A percentile compares a stretch with the other conserved stretches of the same genome.
These are phyloP conservation scores for Termitomyces sp. DNA, from an alignment of 768 basidiomycete species.

Conservation along the genomic window DNA sequence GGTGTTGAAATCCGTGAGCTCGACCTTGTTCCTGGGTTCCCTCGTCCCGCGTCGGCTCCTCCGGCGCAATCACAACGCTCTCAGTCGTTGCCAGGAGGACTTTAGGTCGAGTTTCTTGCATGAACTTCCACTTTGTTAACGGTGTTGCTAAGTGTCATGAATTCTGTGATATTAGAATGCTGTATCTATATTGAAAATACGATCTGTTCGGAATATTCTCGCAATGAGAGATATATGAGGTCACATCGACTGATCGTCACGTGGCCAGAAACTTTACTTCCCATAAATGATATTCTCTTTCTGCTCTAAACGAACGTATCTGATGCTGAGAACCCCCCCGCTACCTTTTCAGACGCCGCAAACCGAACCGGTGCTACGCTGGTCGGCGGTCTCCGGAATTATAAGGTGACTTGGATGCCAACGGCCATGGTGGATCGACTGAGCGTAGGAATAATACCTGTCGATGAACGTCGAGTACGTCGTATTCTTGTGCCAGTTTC, in stretches of 20 bases:
- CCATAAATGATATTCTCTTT: too few species aligned
- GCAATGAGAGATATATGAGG: too few species aligned
- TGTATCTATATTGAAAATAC: not conserved
- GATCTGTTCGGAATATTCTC: not conserved
- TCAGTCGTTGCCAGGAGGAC: not conserved
- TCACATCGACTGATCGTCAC: too few species aligned
- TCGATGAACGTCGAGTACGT: slow-evolving; percentile 22
- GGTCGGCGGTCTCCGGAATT: not conserved
- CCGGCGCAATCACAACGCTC: not conserved
- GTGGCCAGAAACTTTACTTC: too few species aligned
- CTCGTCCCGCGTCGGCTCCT: not conserved
- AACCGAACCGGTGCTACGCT: not conserved
- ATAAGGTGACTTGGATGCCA: not conserved
- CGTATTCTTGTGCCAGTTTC: not conserved
- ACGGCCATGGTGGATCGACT: not conserved
- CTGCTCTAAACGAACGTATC: too few species aligned
- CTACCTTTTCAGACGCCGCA: not conserved
- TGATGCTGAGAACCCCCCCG: too few species aligned
- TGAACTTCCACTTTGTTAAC: not conserved
- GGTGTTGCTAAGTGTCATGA: not conserved
- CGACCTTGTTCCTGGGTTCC: slow-evolving; percentile 46
- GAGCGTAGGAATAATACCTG: slow-evolving; percentile 11
- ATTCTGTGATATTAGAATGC: not conserved
- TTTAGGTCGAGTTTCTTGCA: not conserved
- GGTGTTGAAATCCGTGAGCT: slow-evolving; percentile 64